These are phyloP conservation scores for Hanseniaspora gamundiae DNA, from an alignment of 1,139 yeast genomes.

Conservation along the genomic window DNA sequence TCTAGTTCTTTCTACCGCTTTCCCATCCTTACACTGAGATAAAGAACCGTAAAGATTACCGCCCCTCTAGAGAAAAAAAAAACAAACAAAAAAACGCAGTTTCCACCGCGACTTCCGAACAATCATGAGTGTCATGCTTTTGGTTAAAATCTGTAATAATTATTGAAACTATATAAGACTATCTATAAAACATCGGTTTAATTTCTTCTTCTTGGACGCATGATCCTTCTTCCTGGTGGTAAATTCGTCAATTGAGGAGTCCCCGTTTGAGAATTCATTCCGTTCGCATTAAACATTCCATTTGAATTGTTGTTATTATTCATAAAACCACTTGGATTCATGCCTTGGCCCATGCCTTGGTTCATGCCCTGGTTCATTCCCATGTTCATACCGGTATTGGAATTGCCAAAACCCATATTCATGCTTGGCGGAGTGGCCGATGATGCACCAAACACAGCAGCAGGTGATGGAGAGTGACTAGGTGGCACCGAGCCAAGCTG, in stretches of 20 bases:
- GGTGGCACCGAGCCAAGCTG: background rate
- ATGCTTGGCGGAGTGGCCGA: slow-evolving; percentile 1
- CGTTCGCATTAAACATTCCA: slow-evolving; percentile 6
- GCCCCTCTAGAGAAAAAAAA: no score
- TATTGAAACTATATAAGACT: background rate
- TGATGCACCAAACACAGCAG: slow-evolving; percentile 4
- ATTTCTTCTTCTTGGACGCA: slow-evolving; percentile 19
- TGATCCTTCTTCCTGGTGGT: slow-evolving; percentile 16
- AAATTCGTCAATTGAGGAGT: slow-evolving; percentile 7
- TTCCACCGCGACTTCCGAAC: no score
- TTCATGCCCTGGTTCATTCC: slow-evolving; percentile 1
- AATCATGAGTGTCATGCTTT: no score
- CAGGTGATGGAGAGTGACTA: slow-evolving; percentile 1
- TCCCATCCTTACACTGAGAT: no score
- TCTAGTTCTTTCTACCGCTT: no score
- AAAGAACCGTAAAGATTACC: no score
- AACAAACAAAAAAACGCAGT: no score
- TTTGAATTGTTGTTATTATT: no score
- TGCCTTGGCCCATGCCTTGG: slow-evolving; percentile 3
- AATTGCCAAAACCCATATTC: background rate
- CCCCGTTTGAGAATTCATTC: slow-evolving; percentile 1
- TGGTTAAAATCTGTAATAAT: no score
- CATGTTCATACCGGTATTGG: background rate
- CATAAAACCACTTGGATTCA: background rate
- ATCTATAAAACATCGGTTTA: slow-evolving; percentile 2